phyloP scores from a whole-genome alignment of 495 filamentous ascomycete species.

The Bombardia bombarda region DNA sequence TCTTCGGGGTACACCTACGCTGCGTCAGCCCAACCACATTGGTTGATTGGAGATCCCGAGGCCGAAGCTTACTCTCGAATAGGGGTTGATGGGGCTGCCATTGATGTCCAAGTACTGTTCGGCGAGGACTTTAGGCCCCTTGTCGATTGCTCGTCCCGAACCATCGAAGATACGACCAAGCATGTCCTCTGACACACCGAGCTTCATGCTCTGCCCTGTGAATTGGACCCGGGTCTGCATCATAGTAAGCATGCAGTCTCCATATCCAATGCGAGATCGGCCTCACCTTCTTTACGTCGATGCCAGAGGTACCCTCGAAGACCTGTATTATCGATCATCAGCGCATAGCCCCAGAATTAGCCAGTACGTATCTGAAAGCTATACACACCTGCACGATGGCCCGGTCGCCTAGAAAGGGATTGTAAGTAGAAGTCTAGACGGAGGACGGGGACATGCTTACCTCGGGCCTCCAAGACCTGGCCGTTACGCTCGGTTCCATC shows the following conservation, averaged over 20 bases:
- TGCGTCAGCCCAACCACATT: conserved; percentile 13
- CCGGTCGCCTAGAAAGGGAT: conserved; percentile 57
- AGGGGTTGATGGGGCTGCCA: conserved; percentile 97
- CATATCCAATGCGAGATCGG: background rate
- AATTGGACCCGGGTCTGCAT: conserved; percentile 89
- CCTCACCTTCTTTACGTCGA: conserved; percentile 94
- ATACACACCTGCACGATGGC: conserved; percentile 93
- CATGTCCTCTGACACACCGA: conserved; percentile 99
- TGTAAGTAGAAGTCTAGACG: conserved; percentile 11
- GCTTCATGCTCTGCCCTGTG: conserved; percentile 91
- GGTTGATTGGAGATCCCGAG: background rate
- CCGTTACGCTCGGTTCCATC: conserved; percentile 92
- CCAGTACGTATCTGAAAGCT: conserved; percentile 16
- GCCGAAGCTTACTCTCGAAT: conserved; percentile 64
- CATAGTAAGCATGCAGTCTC: conserved; percentile 8
- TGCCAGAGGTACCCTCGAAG: conserved; percentile 93
- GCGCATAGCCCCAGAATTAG: background rate
- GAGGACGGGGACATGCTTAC: conserved; percentile 36
- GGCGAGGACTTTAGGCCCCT: conserved; percentile 94
- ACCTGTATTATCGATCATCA: conserved; percentile 49
- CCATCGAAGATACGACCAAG: conserved; percentile 97
- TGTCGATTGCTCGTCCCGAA: conserved; percentile 94
- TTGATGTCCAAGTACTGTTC: conserved; percentile 99
- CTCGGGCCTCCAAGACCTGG: conserved; percentile 95
- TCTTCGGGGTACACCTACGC: conserved; percentile 91